Conservation (phyloP, 2,329 filamentous ascomycete genomes). For the Aphanoascus verrucosus region DNA sequence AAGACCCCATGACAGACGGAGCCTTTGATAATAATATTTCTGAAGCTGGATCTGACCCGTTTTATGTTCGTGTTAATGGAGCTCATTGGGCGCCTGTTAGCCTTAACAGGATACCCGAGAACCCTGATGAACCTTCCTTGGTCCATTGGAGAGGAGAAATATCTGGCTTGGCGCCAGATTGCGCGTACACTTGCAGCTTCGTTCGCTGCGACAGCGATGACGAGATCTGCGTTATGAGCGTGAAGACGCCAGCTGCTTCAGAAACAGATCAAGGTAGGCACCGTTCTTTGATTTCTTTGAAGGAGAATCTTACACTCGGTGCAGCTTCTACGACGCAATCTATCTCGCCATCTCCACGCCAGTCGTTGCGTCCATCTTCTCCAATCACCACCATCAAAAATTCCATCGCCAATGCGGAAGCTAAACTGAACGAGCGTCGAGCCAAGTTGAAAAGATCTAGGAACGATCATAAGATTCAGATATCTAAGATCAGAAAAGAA, state of each 20-base stretch:
- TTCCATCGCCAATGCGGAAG: slow-evolving; percentile 52
- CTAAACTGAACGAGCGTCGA: slow-evolving; percentile 49
- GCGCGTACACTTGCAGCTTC: slow-evolving; percentile 55
- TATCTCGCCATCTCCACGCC: slow-evolving; percentile 43
- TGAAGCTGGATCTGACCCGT: slow-evolving; percentile 42
- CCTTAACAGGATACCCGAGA: slow-evolving; percentile 40
- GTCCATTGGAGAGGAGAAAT: slow-evolving; percentile 51
- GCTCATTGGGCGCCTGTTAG: slow-evolving; percentile 54
- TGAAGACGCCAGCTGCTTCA: slow-evolving; percentile 51
- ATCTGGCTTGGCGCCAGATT: slow-evolving; percentile 53
- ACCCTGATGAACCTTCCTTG: slow-evolving; percentile 36
- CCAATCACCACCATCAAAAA: slow-evolving; percentile 55
- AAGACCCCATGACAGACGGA: slow-evolving; percentile 19
- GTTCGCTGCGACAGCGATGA: slow-evolving; percentile 46
- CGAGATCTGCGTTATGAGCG: slow-evolving; percentile 49
- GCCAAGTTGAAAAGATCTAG: slow-evolving; percentile 49
- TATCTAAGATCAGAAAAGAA: slow-evolving; percentile 51
- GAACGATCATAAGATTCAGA: slow-evolving; percentile 50
- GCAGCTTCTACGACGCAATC: slow-evolving; percentile 25
- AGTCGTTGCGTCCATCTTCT: slow-evolving; percentile 51
- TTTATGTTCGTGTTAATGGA: slow-evolving; percentile 55
- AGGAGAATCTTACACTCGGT: slow-evolving; percentile 14
- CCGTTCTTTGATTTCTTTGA: slow-evolving; percentile 11
- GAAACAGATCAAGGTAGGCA: slow-evolving; percentile 48
- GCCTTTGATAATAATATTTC: slow-evolving; percentile 5